Evolutionary conservation across 1,284 basidiomycete genomes (phyloP).

Genomic region (Entoloma clypeatum): DNA sequence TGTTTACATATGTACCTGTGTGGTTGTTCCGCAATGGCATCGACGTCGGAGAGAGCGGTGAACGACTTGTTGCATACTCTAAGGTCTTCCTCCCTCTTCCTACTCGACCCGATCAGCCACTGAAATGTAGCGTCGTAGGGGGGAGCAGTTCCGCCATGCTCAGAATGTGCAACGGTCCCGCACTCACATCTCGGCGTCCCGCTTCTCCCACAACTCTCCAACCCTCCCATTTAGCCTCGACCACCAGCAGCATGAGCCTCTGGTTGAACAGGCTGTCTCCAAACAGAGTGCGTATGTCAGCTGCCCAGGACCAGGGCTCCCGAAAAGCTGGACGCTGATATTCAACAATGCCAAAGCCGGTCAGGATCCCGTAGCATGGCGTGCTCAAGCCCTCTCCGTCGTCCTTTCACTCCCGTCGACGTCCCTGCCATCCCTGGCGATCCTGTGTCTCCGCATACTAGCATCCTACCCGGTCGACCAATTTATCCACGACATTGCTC

Average conservation of each 20-base stretch:
- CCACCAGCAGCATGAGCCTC: slow-evolving; percentile 11
- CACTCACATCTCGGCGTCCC: slow-evolving; percentile 30
- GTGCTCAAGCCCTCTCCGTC: slow-evolving; percentile 48
- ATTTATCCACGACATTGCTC: slow-evolving; percentile 41
- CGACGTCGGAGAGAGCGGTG: slow-evolving; percentile 26
- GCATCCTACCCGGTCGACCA: slow-evolving; percentile 34
- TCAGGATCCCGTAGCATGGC: slow-evolving; percentile 40
- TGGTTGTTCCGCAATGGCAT: not conserved
- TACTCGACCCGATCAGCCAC: not conserved
- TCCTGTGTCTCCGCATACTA: slow-evolving; percentile 48
- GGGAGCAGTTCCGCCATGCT: slow-evolving; percentile 62
- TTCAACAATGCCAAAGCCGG: slow-evolving; percentile 21
- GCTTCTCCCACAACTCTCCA: slow-evolving; percentile 33
- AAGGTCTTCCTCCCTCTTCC: slow-evolving; percentile 30
- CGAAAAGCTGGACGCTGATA: slow-evolving; percentile 44
- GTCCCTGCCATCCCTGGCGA: slow-evolving; percentile 42
- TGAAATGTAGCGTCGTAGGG: slow-evolving; percentile 33
- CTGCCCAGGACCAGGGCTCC: slow-evolving; percentile 45
- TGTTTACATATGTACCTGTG: too few species aligned
- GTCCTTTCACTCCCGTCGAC: slow-evolving; percentile 29
- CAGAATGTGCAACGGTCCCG: slow-evolving; percentile 49
- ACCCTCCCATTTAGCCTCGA: slow-evolving; percentile 36
- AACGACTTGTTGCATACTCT: slow-evolving; percentile 48
- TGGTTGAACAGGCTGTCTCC: slow-evolving; percentile 1
- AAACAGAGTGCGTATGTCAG: slow-evolving; percentile 15